These are phyloP conservation scores for Pyrenopolyporus hunteri DNA, from an alignment of 495 filamentous ascomycete species.

Conservation along the genomic window DNA sequence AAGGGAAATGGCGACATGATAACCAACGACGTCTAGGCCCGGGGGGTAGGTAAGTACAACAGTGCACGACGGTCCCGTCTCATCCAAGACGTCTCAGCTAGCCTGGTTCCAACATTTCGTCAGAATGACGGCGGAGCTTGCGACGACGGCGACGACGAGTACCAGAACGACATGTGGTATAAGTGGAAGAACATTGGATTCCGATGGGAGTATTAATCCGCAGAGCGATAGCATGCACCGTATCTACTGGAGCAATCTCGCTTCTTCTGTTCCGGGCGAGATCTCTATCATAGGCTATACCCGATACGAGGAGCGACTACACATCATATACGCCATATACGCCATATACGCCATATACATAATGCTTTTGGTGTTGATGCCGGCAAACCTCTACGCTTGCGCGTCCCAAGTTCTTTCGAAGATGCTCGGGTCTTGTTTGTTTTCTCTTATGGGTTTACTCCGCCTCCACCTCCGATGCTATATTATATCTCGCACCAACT, in stretches of 20 bases:
- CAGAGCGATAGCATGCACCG: slow-evolving; percentile 16
- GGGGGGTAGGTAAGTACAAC: slow-evolving; percentile 5
- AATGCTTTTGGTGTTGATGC: slow-evolving; percentile 4
- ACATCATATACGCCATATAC: not conserved
- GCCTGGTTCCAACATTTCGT: slow-evolving; percentile 1
- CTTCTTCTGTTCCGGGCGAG: slow-evolving; percentile 24
- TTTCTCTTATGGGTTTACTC: not conserved
- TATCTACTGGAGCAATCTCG: slow-evolving; percentile 21
- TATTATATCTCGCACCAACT: slow-evolving; percentile 7
- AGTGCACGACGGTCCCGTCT: not conserved
- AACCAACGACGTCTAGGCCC: not conserved
- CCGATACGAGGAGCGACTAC: not conserved
- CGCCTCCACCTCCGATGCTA: slow-evolving; percentile 4
- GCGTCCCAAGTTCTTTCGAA: not conserved
- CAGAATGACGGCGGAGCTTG: slow-evolving; percentile 5
- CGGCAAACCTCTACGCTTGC: slow-evolving; percentile 2
- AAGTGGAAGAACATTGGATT: slow-evolving; percentile 3
- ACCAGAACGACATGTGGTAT: slow-evolving; percentile 3
- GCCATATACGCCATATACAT: too few relatives aligned
- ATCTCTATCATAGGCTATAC: slow-evolving; percentile 19
- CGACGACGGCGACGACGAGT: not conserved
- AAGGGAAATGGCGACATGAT: slow-evolving; percentile 26
- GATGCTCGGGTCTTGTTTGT: slow-evolving; percentile 6
- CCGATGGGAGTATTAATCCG: slow-evolving; percentile 20
- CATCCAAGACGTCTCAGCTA: slow-evolving; percentile 6